Percentiles rank a stretch among this genome's conserved stretches.
These are phyloP conservation scores for Purpureocillium lavendulum DNA, from an alignment of 2,329 filamentous ascomycete species.

Conservation along the genomic window DNA sequence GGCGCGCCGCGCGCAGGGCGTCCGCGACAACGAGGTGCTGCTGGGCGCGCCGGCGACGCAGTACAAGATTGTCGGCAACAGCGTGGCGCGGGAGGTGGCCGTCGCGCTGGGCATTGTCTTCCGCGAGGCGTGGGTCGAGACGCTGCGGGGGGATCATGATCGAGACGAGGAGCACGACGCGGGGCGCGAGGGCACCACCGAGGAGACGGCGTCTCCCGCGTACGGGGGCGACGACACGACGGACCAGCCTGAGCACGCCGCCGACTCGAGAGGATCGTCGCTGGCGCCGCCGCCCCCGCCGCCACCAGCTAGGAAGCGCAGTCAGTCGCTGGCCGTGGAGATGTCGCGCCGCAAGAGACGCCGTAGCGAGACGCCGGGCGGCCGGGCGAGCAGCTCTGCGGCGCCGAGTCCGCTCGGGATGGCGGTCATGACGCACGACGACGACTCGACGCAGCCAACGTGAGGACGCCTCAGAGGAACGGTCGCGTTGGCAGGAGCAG, in stretches of 20 bases:
- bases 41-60: constrained; percentile 48
- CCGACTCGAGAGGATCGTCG: too few species aligned
- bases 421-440: not conserved
- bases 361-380: not conserved
- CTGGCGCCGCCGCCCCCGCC: too few species aligned
- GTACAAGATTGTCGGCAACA: constrained; percentile 66
- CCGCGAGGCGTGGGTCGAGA: constrained; percentile 41
- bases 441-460: too few species aligned
- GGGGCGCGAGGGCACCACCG: too few species aligned
- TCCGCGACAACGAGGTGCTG: constrained; percentile 62
- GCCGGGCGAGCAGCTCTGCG: too few species aligned
- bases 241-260: too few species aligned
- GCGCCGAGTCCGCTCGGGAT: not conserved
- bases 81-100: constrained; percentile 61
- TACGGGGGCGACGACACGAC: too few species aligned
- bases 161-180: not conserved
- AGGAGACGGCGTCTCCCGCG: too few species aligned
- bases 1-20: constrained; percentile 59
- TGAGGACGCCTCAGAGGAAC: too few species aligned
- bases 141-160: not conserved
- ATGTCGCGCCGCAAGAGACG: not conserved
- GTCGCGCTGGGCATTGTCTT: constrained; percentile 57
- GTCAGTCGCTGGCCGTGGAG: not conserved
- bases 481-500: too few species aligned
- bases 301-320: not conserved